These are phyloP conservation scores for Schizochytrium sp. DNA, from an alignment of 108 stramenopile genomes.

Conservation along the genomic window DNA sequence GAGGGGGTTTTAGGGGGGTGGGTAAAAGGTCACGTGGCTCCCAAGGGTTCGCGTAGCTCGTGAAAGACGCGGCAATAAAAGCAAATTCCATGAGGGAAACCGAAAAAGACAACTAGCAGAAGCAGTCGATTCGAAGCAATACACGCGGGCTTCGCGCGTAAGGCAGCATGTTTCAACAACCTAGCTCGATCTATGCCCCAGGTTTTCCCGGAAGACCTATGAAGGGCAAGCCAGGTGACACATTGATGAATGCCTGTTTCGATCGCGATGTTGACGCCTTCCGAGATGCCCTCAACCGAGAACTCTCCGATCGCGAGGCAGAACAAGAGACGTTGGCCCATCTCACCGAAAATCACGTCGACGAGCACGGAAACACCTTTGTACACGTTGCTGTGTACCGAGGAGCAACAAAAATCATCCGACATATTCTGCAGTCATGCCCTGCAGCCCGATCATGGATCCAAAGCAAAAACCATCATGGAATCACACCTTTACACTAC, in stretches of 20 bases:
- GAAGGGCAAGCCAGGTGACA: background rate
- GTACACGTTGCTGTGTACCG: background rate
- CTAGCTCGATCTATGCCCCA: background rate
- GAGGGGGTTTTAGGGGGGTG: too few species aligned
- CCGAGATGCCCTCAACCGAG: background rate
- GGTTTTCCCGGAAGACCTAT: background rate
- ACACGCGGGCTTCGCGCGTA: too few species aligned
- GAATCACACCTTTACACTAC: background rate
- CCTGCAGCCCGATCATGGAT: background rate
- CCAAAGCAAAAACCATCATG: background rate
- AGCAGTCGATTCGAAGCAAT: too few species aligned
- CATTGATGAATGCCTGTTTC: background rate
- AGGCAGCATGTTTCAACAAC: background rate
- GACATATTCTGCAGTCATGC: background rate
- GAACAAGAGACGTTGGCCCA: background rate
- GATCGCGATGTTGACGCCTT: background rate
- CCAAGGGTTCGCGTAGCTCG: too few species aligned
- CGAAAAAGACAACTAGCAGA: too few species aligned
- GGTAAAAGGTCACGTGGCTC: too few species aligned
- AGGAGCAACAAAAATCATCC: background rate
- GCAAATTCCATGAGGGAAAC: too few species aligned
- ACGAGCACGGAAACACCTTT: background rate
- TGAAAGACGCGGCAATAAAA: too few species aligned
- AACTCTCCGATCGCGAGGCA: background rate
- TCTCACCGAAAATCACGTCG: background rate